Conservation (phyloP, 1,139 yeast species). For the Debaryomycetaceae sp. region DNA sequence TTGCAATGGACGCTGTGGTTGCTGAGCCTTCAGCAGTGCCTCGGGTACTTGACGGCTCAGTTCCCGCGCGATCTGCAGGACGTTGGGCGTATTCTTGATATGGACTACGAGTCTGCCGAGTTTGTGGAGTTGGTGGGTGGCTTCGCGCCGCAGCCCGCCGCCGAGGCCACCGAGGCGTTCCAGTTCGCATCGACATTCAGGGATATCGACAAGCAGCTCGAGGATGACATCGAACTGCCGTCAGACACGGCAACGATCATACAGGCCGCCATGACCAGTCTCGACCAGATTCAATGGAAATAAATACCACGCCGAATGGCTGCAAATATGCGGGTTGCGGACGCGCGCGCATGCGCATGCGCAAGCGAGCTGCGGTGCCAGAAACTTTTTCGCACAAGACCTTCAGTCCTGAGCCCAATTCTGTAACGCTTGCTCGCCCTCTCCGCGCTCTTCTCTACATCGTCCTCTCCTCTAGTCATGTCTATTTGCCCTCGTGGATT, state of each 20-base stretch:
- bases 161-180: conserved; percentile 7
- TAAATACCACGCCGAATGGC: too few relatives aligned
- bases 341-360: too few relatives aligned
- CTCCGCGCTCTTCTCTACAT: too few relatives aligned
- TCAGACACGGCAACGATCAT: conserved; percentile 9
- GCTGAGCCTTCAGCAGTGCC: conserved; percentile 16
- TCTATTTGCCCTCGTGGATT: conserved; percentile 30
- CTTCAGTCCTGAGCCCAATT: too few relatives aligned
- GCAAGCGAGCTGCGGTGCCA: too few relatives aligned
- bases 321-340: too few relatives aligned
- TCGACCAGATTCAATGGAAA: too few relatives aligned
- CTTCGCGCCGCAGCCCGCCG: conserved; percentile 13
- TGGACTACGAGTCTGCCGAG: conserved; percentile 30
- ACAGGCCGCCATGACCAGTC: conserved; percentile 6
- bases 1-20: conserved; percentile 5
- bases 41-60: conserved; percentile 16
- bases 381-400: too few relatives aligned
- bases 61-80: conserved; percentile 8
- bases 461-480: too few relatives aligned
- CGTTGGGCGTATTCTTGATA: conserved; percentile 12
- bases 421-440: too few relatives aligned
- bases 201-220: conserved; percentile 7
- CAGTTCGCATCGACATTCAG: conserved; percentile 14
- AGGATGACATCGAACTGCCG: conserved; percentile 8
- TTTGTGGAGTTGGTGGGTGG: conserved; percentile 19